phyloP scores from a whole-genome alignment of 495 filamentous ascomycete species.

The Aspergillus mulundensis region DNA sequence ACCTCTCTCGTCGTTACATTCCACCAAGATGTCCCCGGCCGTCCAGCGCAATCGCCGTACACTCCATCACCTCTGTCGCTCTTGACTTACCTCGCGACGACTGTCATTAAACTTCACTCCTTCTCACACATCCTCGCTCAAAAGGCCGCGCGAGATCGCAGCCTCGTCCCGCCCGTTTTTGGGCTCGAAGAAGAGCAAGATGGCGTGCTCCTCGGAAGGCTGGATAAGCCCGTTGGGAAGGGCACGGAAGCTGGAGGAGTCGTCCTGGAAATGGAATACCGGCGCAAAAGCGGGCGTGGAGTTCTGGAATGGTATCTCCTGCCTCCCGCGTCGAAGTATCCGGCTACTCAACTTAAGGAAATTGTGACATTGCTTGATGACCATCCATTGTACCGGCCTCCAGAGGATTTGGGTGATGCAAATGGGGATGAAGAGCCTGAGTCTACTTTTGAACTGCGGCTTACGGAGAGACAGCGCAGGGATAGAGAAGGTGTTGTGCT shows the following conservation, averaged over 20 bases:
- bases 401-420: slow-evolving; percentile 30
- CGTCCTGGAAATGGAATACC: slow-evolving; percentile 81
- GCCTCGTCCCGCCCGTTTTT: slow-evolving; percentile 65
- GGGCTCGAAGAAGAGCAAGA: slow-evolving; percentile 72
- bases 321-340: slow-evolving; percentile 38
- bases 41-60: slow-evolving; percentile 58
- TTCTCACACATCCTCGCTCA: slow-evolving; percentile 65
- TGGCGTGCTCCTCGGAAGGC: slow-evolving; percentile 62
- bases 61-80: slow-evolving; percentile 59
- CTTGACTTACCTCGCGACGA: slow-evolving; percentile 64
- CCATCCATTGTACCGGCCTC: slow-evolving; percentile 62
- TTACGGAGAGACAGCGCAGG: slow-evolving; percentile 84
- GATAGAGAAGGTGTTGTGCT: slow-evolving; percentile 86
- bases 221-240: slow-evolving; percentile 40
- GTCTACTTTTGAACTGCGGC: slow-evolving; percentile 75
- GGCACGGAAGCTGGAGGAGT: slow-evolving; percentile 48
- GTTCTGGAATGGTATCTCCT: slow-evolving; percentile 77
- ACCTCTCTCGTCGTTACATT: slow-evolving; percentile 43
- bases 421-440: slow-evolving; percentile 49
- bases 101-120: slow-evolving; percentile 57
- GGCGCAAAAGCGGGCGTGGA: slow-evolving; percentile 72
- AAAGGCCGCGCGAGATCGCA: slow-evolving; percentile 65
- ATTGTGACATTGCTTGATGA: slow-evolving; percentile 71
- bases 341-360: slow-evolving; percentile 36
- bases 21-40: slow-evolving; percentile 42